These are phyloP conservation scores for Dalechampia spathulata DNA, from an alignment of 441 rosid genomes.

Conservation along the genomic window DNA sequence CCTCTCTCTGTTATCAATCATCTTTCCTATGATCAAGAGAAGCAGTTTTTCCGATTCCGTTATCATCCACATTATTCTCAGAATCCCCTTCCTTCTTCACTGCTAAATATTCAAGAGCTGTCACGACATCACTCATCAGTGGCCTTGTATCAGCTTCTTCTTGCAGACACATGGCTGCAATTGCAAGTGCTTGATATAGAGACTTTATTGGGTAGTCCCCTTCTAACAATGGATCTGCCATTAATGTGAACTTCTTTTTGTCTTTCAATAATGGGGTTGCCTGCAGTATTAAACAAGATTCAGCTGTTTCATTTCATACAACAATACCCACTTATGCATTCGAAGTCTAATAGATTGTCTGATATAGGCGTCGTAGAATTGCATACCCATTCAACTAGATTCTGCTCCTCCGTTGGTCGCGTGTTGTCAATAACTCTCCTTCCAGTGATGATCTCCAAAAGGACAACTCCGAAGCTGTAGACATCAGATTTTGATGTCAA, in stretches of 20 bases:
- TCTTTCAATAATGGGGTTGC: conserved; percentile 84
- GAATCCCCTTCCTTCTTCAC: conserved; percentile 22
- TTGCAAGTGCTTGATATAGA: conserved; percentile 89
- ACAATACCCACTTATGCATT: too few species aligned
- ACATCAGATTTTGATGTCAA: conserved; percentile 83
- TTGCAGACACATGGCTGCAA: conserved; percentile 97
- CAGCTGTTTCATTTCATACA: too few species aligned
- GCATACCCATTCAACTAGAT: conserved; percentile 81
- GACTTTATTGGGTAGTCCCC: conserved; percentile 61
- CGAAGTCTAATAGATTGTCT: too few species aligned
- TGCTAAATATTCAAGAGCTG: conserved; percentile 75
- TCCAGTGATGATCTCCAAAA: conserved; percentile 89
- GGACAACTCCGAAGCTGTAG: conserved; percentile 91
- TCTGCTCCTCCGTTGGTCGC: conserved; percentile 71
- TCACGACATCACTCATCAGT: conserved; percentile 84
- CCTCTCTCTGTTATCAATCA: too few species aligned
- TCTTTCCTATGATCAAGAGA: too few species aligned
- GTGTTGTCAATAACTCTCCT: conserved; percentile 74
- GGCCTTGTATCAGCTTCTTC: conserved; percentile 80
- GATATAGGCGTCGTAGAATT: too few species aligned
- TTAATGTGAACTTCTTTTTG: conserved; percentile 54
- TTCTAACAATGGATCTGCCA: conserved; percentile 81
- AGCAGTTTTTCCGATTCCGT: too few species aligned
- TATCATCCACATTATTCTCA: conserved; percentile 6
- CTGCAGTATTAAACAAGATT: conserved; percentile 26